Percentiles rank a stretch among this genome's conserved stretches.
These are phyloP conservation scores for Darksidea phi DNA, from an alignment of 495 filamentous ascomycete genomes.

Conservation along the genomic window DNA sequence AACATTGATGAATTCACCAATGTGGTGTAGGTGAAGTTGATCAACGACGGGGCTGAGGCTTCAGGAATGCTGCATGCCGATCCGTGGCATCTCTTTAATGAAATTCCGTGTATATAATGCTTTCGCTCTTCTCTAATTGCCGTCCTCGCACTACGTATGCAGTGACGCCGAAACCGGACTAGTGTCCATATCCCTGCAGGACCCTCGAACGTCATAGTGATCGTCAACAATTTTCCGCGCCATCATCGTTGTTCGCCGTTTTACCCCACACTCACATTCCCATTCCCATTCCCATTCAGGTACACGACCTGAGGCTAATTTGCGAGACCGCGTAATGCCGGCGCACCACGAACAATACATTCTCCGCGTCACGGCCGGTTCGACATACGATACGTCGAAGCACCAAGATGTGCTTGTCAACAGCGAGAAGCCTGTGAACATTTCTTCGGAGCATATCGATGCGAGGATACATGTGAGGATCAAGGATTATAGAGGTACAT, in stretches of 20 bases:
- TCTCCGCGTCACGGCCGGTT: constrained; percentile 71
- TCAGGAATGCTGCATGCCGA: too few relatives aligned
- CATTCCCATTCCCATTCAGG: background rate
- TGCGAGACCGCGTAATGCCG: constrained; percentile 36
- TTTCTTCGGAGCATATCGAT: constrained; percentile 59
- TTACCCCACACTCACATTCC: background rate
- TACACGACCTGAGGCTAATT: background rate
- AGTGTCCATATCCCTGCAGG: background rate
- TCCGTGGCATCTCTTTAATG: too few relatives aligned
- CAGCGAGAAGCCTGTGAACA: constrained; percentile 52
- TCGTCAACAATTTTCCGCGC: constrained; percentile 1
- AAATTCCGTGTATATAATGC: too few relatives aligned
- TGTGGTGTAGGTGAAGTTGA: background rate
- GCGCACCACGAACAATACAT: constrained; percentile 56
- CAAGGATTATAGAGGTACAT: constrained; percentile 58
- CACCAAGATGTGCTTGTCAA: constrained; percentile 77
- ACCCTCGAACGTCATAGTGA: constrained; percentile 2
- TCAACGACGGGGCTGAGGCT: too few relatives aligned
- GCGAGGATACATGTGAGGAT: constrained; percentile 69
- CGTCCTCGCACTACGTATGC: too few relatives aligned
- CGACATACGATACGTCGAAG: constrained; percentile 61
- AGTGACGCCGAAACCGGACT: too few relatives aligned
- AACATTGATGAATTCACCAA: constrained; percentile 58
- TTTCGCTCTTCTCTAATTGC: too few relatives aligned
- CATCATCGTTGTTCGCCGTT: background rate